Percentiles rank a stretch among this genome's conserved stretches.
These are phyloP conservation scores for Pythium graminicola DNA, from an alignment of 352 stramenopile species.

Conservation along the genomic window DNA sequence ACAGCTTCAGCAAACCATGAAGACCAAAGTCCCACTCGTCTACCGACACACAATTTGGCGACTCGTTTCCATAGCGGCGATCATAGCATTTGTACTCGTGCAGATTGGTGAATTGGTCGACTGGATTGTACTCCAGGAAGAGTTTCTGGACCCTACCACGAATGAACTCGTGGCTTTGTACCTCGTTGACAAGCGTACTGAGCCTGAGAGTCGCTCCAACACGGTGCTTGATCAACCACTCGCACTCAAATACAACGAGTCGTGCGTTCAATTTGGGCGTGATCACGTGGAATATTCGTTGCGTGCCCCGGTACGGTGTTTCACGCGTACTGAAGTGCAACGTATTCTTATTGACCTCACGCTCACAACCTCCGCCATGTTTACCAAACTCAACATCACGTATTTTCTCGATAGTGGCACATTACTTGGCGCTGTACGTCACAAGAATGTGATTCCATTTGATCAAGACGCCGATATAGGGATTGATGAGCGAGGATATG, in stretches of 20 bases:
- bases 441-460: constrained; percentile 25
- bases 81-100: constrained; percentile 1
- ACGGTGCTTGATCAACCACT: constrained; percentile 7
- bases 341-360: constrained; percentile 25
- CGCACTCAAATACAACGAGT: constrained; percentile 10
- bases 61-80: background rate
- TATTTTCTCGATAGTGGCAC: constrained; percentile 30
- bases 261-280: constrained; percentile 12
- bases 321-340: constrained; percentile 20
- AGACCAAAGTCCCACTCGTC: background rate
- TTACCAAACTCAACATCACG: constrained; percentile 21
- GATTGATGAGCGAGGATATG: constrained; percentile 20
- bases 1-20: too few species aligned
- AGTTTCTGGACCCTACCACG: background rate
- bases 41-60: background rate
- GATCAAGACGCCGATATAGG: constrained; percentile 28
- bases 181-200: constrained; percentile 1
- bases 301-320: constrained; percentile 9
- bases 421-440: constrained; percentile 23
- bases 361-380: constrained; percentile 14
- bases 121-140: constrained; percentile 1
- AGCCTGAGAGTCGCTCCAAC: constrained; percentile 2
- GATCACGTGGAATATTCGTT: constrained; percentile 20
- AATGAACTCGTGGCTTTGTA: background rate
- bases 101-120: constrained; percentile 3